Conservation (phyloP, 768 basidiomycete genomes). For the Lyophyllum decastes region DNA sequence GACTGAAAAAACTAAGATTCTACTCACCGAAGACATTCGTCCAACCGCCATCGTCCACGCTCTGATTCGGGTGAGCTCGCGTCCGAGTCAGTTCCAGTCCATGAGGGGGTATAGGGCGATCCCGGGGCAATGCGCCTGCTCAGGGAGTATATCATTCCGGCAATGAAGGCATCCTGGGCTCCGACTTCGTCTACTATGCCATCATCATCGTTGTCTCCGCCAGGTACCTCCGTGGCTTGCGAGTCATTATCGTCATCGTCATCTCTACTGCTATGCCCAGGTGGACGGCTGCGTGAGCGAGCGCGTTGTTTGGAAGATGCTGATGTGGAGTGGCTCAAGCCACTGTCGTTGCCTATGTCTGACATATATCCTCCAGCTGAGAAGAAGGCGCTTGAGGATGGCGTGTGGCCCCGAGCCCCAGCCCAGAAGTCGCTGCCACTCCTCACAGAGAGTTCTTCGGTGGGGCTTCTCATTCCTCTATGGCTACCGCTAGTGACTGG, state of each 20-base stretch:
- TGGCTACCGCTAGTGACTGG: constrained; percentile 9
- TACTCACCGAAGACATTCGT: constrained; percentile 76
- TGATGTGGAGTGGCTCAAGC: constrained; percentile 26
- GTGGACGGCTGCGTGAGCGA: constrained; percentile 20
- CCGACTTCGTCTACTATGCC: constrained; percentile 70
- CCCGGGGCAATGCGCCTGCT: constrained; percentile 74
- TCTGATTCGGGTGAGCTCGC: constrained; percentile 35
- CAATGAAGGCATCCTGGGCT: constrained; percentile 81
- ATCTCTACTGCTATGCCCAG: constrained; percentile 31
- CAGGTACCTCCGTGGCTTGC: constrained; percentile 58
- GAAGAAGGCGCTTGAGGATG: constrained; percentile 54
- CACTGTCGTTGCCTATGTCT: constrained; percentile 25
- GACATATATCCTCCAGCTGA: constrained; percentile 35
- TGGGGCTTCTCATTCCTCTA: constrained; percentile 21
- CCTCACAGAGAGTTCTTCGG: constrained; percentile 47
- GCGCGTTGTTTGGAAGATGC: constrained; percentile 17
- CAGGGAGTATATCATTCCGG: constrained; percentile 84
- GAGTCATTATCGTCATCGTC: constrained; percentile 59
- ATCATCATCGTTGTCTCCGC: constrained; percentile 34
- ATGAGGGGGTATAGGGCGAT: constrained; percentile 69
- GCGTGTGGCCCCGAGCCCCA: constrained; percentile 51
- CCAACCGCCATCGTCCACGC: constrained; percentile 69
- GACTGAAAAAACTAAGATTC: neutral
- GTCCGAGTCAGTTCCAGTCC: constrained; percentile 38
- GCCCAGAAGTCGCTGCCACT: constrained; percentile 84